phyloP scores from a whole-genome alignment of 306 rosid species.

The Pyrus communis region DNA sequence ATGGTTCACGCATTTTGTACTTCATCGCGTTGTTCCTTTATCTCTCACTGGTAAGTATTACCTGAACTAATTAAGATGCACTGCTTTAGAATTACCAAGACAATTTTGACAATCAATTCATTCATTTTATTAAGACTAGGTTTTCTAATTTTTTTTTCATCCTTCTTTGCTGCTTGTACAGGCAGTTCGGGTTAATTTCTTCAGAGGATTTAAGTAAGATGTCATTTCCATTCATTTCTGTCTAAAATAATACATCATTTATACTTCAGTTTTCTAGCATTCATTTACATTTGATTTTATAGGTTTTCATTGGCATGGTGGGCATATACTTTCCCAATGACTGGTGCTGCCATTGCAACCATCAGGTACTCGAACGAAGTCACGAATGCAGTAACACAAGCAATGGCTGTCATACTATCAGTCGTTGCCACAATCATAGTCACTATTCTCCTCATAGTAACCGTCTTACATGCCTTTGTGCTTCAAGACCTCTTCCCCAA shows the following conservation, averaged over 20 bases:
- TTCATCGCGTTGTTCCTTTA: constrained; percentile 83
- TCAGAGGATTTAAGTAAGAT: constrained; percentile 74
- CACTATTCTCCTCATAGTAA: constrained; percentile 40
- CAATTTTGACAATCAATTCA: background rate
- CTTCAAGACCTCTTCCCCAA: constrained; percentile 75
- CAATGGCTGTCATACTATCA: constrained; percentile 42
- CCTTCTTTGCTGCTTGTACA: constrained; percentile 22
- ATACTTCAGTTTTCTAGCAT: constrained; percentile 4
- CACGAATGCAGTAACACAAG: constrained; percentile 40
- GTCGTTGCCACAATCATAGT: constrained; percentile 47
- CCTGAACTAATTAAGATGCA: background rate
- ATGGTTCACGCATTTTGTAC: constrained; percentile 61
- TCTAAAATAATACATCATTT: background rate
- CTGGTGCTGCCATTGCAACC: constrained; percentile 95
- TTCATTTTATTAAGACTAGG: background rate
- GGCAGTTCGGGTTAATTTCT: constrained; percentile 78
- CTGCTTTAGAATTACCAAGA: background rate
- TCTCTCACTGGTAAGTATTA: constrained; percentile 63
- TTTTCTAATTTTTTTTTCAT: background rate
- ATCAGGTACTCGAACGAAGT: constrained; percentile 68
- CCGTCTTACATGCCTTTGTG: constrained; percentile 70
- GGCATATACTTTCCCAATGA: constrained; percentile 99
- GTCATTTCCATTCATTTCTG: background rate
- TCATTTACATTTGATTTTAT: constrained; percentile 8
- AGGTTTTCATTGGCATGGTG: constrained; percentile 97